Evolutionary conservation across 2,329 filamentous ascomycete species (phyloP).

Genomic region (Fusarium temperatum): DNA sequence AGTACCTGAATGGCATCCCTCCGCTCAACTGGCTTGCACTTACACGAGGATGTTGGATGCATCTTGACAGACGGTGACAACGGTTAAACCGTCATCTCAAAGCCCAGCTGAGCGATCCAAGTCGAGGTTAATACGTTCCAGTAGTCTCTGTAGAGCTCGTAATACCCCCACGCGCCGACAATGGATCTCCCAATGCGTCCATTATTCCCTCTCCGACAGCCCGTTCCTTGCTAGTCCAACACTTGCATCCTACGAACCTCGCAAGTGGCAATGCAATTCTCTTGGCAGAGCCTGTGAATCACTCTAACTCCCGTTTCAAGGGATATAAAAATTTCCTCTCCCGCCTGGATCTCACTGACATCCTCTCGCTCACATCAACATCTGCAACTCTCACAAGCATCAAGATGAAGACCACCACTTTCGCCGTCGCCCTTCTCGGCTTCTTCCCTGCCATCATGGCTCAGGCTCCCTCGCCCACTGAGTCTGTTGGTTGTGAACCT

Average conservation of each 20-base stretch:
- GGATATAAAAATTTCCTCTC: constrained; percentile 14
- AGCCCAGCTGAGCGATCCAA: neutral
- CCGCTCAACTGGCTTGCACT: neutral
- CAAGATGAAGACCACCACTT: constrained; percentile 39
- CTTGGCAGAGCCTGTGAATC: constrained; percentile 4
- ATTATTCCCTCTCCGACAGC: neutral
- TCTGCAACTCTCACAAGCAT: neutral
- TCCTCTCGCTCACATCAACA: constrained; percentile 11
- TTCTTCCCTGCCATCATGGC: constrained; percentile 35
- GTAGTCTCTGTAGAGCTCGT: neutral
- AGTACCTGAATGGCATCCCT: neutral
- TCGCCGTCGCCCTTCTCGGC: constrained; percentile 36
- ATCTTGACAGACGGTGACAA: neutral
- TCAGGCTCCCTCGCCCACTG: constrained; percentile 38
- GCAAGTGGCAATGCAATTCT: constrained; percentile 4
- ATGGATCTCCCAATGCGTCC: neutral
- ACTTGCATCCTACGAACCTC: neutral
- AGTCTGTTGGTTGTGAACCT: constrained; percentile 38
- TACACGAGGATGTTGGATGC: neutral
- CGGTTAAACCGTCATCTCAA: neutral
- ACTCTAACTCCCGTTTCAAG: neutral
- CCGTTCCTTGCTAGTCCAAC: neutral
- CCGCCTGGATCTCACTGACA: neutral
- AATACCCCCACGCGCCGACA: constrained; percentile 5
- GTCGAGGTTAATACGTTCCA: neutral